Percentiles rank a stretch among this genome's conserved stretches.
Conservation (phyloP, 768 basidiomycete genomes). For the Tulasnella sp. region DNA sequence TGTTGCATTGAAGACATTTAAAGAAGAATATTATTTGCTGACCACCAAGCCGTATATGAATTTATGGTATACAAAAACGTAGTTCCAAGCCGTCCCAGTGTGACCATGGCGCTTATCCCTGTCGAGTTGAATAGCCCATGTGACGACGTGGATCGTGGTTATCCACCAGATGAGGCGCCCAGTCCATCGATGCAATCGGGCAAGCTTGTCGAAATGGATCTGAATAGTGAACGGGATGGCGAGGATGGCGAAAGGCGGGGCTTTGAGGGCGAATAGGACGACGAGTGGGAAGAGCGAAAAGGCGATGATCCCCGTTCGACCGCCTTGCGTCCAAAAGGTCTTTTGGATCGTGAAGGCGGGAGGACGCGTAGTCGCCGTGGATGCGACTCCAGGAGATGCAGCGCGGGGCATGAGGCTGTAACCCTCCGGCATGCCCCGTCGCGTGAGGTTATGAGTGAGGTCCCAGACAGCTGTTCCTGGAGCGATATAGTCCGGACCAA, state of each 20-base stretch:
- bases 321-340: conserved; percentile 62
- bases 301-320: conserved; percentile 55
- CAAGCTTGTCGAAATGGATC: conserved; percentile 66
- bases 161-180: conserved; percentile 61
- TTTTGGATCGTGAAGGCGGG: conserved; percentile 55
- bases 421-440: conserved; percentile 18
- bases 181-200: conserved; percentile 59
- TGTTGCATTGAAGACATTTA: background rate
- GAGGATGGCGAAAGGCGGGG: conserved; percentile 60
- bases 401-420: conserved; percentile 18
- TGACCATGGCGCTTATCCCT: conserved; percentile 38
- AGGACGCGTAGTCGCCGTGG: conserved; percentile 31
- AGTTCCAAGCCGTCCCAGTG: conserved; percentile 29
- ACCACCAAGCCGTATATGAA: conserved; percentile 53
- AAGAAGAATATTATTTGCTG: conserved; percentile 7
- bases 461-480: conserved; percentile 41
- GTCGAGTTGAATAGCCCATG: conserved; percentile 61
- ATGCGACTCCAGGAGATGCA: conserved; percentile 22
- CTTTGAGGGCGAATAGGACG: conserved; percentile 59
- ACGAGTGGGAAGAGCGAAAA: conserved; percentile 64
- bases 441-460: conserved; percentile 22
- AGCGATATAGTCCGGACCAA: conserved; percentile 60
- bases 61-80: conserved; percentile 47
- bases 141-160: conserved; percentile 45
- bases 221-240: conserved; percentile 51